Percentiles rank a stretch among this genome's conserved stretches.
phyloP scores from a whole-genome alignment of 2,329 filamentous ascomycete genomes.

The Arthrinium phaeospermum region DNA sequence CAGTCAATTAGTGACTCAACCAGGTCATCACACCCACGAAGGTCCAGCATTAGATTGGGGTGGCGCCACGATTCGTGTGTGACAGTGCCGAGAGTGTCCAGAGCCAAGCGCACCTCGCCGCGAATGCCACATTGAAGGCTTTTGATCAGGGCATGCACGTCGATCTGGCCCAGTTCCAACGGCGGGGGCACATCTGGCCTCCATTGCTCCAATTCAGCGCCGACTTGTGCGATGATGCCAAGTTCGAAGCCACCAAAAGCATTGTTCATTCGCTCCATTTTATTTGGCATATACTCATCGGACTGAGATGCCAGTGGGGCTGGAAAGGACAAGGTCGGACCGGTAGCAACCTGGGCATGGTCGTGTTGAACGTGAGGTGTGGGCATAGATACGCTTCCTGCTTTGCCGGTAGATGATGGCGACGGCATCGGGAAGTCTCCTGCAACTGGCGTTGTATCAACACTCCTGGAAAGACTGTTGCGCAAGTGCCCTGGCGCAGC shows the following conservation, averaged over 20 bases:
- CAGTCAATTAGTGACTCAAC: conserved; percentile 89
- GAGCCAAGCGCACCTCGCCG: conserved; percentile 84
- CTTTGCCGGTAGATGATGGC: conserved; percentile 46
- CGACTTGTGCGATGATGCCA: conserved; percentile 66
- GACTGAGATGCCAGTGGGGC: conserved; percentile 50
- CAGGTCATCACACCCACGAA: conserved; percentile 83
- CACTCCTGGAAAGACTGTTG: conserved; percentile 57
- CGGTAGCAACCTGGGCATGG: conserved; percentile 32
- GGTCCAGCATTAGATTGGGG: conserved; percentile 67
- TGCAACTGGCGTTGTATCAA: conserved; percentile 50
- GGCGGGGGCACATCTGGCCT: conserved; percentile 78
- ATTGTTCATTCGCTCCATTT: conserved; percentile 52
- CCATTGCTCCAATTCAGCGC: conserved; percentile 68
- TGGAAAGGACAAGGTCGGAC: conserved; percentile 35
- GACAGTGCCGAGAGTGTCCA: conserved; percentile 81
- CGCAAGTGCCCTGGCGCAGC: conserved; percentile 50
- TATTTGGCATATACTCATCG: conserved; percentile 61
- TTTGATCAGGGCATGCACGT: conserved; percentile 87
- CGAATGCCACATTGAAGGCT: conserved; percentile 90
- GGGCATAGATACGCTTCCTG: conserved; percentile 48
- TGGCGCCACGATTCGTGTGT: conserved; percentile 65
- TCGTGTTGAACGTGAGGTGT: conserved; percentile 41
- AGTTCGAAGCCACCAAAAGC: conserved; percentile 77
- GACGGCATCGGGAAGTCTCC: conserved; percentile 53
- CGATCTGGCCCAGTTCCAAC: conserved; percentile 83